A percentile compares a stretch with the other conserved stretches of the same genome.
Evolutionary conservation across 2,329 filamentous ascomycete genomes (phyloP).

Genomic region (Nemania sp.): DNA sequence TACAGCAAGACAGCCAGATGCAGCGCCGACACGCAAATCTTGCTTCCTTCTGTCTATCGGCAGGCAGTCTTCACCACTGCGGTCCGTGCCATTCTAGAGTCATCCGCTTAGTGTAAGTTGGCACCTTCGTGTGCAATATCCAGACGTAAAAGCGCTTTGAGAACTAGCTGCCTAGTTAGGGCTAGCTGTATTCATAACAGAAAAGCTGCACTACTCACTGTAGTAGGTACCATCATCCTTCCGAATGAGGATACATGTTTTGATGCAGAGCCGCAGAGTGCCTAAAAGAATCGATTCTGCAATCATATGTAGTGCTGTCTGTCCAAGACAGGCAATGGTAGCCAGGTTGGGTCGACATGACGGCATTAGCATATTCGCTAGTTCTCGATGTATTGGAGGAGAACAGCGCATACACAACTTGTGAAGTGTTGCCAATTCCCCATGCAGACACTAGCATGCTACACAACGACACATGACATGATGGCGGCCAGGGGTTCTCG

Average conservation of each 20-base stretch:
- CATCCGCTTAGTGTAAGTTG: neutral
- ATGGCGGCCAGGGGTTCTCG: constrained; percentile 24
- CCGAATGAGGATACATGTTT: constrained; percentile 14
- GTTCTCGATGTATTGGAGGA: constrained; percentile 5
- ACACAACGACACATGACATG: constrained; percentile 27
- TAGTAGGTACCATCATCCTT: neutral
- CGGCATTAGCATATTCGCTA: constrained; percentile 19
- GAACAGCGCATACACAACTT: constrained; percentile 6
- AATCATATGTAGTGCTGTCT: constrained; percentile 12
- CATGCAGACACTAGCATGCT: constrained; percentile 23
- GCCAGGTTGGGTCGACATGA: constrained; percentile 20
- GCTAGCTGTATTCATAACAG: constrained; percentile 2
- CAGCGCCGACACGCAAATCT: neutral
- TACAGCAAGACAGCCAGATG: neutral
- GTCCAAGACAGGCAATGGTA: constrained; percentile 22
- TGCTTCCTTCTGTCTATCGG: neutral
- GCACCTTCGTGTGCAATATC: neutral
- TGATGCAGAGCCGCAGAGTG: constrained; percentile 23
- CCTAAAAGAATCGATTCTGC: constrained; percentile 15
- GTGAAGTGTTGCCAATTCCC: constrained; percentile 8
- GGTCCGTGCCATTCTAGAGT: neutral
- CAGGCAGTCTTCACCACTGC: neutral
- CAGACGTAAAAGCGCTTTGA: neutral
- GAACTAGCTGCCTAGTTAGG: neutral
- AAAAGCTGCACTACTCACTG: neutral